These are phyloP conservation scores for Rhododendron mucronatum DNA, from an alignment of 148 eudicot genomes.

Conservation along the genomic window DNA sequence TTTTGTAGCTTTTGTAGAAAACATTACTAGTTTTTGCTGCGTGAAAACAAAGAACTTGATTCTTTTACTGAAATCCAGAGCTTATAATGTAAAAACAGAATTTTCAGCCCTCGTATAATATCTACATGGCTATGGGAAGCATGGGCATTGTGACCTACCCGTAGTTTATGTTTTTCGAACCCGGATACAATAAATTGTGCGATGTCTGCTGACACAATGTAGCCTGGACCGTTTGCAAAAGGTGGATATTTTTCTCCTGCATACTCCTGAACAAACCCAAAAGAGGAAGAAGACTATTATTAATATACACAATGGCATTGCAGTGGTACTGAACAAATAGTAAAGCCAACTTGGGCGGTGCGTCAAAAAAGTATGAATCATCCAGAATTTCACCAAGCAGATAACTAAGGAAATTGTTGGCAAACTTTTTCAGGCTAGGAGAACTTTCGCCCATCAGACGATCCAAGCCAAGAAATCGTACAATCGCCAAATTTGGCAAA, in stretches of 20 bases:
- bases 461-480: neutral
- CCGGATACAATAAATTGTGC: conserved; percentile 22
- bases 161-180: conserved; percentile 20
- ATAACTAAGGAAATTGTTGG: neutral
- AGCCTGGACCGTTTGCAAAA: conserved; percentile 39
- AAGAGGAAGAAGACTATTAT: neutral
- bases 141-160: conserved; percentile 2
- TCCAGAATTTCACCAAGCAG: neutral
- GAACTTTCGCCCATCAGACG: neutral
- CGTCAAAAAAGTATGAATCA: neutral
- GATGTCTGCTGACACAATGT: conserved; percentile 30
- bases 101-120: neutral
- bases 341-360: neutral
- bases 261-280: conserved; percentile 47
- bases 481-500: neutral
- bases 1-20: neutral
- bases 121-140: neutral
- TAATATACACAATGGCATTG: neutral
- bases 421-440: neutral
- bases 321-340: neutral
- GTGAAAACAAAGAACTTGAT: neutral
- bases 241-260: conserved; percentile 38
- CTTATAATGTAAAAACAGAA: neutral
- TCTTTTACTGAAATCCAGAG: neutral
- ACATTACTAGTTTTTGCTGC: neutral